These are phyloP conservation scores for Irpex sp. DNA, from an alignment of 1,284 basidiomycete species.

Conservation along the genomic window DNA sequence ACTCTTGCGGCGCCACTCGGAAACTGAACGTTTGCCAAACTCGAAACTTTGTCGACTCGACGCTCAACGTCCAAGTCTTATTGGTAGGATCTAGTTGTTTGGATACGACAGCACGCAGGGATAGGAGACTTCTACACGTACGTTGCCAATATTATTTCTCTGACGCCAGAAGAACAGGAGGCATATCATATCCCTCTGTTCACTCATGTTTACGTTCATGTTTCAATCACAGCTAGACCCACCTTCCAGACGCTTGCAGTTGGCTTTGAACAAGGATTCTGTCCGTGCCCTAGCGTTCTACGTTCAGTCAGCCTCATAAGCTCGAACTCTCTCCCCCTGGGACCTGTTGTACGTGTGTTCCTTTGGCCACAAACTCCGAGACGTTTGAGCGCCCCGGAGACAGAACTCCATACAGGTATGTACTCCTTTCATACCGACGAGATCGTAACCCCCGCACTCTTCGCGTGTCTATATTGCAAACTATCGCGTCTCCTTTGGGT, in stretches of 20 bases:
- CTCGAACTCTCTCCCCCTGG: background rate
- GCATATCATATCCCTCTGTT: background rate
- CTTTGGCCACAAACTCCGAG: no score
- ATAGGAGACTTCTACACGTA: background rate
- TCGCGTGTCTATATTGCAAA: background rate
- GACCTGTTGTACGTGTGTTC: no score
- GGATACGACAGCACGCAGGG: background rate
- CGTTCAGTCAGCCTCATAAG: background rate
- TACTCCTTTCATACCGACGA: background rate
- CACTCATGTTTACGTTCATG: background rate
- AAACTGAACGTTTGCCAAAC: no score
- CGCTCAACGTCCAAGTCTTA: no score
- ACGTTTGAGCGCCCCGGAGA: background rate
- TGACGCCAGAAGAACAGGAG: background rate
- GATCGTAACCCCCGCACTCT: background rate
- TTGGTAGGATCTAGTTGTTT: background rate
- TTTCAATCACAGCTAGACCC: background rate
- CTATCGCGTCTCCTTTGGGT: background rate
- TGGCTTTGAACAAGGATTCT: no score
- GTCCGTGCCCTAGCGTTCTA: no score
- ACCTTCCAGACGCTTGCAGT: background rate
- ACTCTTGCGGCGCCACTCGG: no score
- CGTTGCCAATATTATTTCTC: background rate
- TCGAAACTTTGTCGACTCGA: no score
- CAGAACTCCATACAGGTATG: background rate